Evolutionary conservation across 2,329 filamentous ascomycete species (phyloP), one percentile per base, ranked within the genome.

Genomic region (Colletotrichum tabaci): DNA sequence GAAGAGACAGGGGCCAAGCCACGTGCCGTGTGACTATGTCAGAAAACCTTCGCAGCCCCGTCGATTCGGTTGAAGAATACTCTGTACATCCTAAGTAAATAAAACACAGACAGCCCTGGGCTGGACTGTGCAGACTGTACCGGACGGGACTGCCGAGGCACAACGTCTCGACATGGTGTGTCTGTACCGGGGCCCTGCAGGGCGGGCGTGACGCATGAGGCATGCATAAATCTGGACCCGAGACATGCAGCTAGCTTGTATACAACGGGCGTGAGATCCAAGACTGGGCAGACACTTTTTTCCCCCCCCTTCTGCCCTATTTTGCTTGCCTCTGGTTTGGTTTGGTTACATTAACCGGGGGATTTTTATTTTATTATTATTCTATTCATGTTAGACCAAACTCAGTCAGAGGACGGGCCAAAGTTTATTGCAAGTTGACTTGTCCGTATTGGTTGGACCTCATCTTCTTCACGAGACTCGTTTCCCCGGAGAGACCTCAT

Each of bases 11-110:
- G 52, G 42, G 26, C 42, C n/a, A 16, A 5, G 40, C 68, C 68
- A 71, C 58, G 68, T 68, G 64, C 64, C 46, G 44, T 23, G 15
- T 46, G 23, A 21, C 47, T 10, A 44, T 50, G 42, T 42, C 65
- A 46, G 10, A 53, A 53, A n/a, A n/a, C 26, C 21, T 5, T 38
- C 49, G 21, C 44, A 30, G 44, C 38, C 50, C 47, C 63, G 4
- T 26, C 26, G 26, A 26, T 26, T 26, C 26, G 26, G 26, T 26
- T 26, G 26, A 26, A 26, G 26, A 26, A 26, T 26, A n/a, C n/a
- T n/a, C n/a, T n/a, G n/a, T n/a, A 26, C 26, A 26, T 3, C 4
- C 3, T 26, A 26, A 30, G 30, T 30, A 30, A 30, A 30, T 30
- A 30, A 26, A 26, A 26, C 26, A 26, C 26, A 4, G 26, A 30